phyloP scores from a whole-genome alignment of 2,329 filamentous ascomycete genomes.

The Neonectria sp. region DNA sequence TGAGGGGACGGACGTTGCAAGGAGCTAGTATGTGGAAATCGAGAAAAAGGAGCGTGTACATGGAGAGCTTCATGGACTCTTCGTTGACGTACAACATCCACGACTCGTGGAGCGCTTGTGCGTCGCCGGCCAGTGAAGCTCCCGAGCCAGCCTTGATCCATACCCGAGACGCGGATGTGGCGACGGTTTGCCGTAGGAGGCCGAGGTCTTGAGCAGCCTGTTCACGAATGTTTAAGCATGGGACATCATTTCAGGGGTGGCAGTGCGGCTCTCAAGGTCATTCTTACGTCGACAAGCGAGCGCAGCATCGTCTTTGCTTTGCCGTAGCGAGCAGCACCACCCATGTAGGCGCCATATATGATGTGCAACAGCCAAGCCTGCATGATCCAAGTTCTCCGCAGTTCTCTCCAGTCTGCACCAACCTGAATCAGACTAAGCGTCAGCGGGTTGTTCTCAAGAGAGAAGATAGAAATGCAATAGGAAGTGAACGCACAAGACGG shows the following conservation, averaged over 20 bases:
- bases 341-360: slow-evolving; percentile 49
- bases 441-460: not conserved
- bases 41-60: slow-evolving; percentile 49
- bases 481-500: slow-evolving; percentile 6
- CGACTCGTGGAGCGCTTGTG: slow-evolving; percentile 34
- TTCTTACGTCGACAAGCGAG: slow-evolving; percentile 46
- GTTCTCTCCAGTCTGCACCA: slow-evolving; percentile 38
- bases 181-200: slow-evolving; percentile 44
- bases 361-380: slow-evolving; percentile 51
- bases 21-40: slow-evolving; percentile 50
- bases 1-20: slow-evolving; percentile 49
- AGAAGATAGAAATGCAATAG: too few relatives aligned
- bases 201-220: slow-evolving; percentile 48
- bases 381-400: slow-evolving; percentile 46
- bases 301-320: slow-evolving; percentile 48
- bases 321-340: slow-evolving; percentile 42
- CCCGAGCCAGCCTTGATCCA: slow-evolving; percentile 19
- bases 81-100: slow-evolving; percentile 48
- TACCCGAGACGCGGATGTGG: slow-evolving; percentile 32
- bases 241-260: not conserved
- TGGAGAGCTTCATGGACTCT: slow-evolving; percentile 51
- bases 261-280: not conserved
- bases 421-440: slow-evolving; percentile 35
- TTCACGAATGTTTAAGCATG: not conserved
- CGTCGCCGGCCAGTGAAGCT: slow-evolving; percentile 14